phyloP scores from a whole-genome alignment of 768 basidiomycete genomes.

The Sarcomyxa edulis region DNA sequence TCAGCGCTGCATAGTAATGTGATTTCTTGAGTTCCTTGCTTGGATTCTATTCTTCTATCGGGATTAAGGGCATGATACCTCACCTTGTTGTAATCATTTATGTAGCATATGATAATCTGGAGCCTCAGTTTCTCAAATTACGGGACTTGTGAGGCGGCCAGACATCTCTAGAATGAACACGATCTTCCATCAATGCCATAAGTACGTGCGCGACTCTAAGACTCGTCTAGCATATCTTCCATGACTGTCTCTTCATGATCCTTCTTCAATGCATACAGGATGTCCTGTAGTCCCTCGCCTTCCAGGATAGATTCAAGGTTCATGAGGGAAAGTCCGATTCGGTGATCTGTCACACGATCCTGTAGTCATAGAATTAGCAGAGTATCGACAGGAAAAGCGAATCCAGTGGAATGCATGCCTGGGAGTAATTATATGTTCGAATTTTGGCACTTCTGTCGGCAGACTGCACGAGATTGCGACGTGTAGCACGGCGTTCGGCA shows the following conservation, averaged over 20 bases:
- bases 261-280: slow-evolving; percentile 52
- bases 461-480: slow-evolving; percentile 71
- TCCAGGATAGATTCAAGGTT: slow-evolving; percentile 64
- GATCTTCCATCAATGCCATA: too few species aligned
- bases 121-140: too few species aligned
- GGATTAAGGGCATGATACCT: too few species aligned
- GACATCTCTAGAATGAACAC: too few species aligned
- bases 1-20: too few species aligned
- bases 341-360: slow-evolving; percentile 92
- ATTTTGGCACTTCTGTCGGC: slow-evolving; percentile 93
- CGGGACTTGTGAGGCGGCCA: too few species aligned
- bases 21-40: too few species aligned
- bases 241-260: slow-evolving; percentile 51
- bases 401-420: slow-evolving; percentile 38
- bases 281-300: slow-evolving; percentile 53
- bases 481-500: slow-evolving; percentile 59
- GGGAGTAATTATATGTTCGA: slow-evolving; percentile 91
- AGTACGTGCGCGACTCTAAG: slow-evolving; percentile 90
- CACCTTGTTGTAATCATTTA: too few species aligned
- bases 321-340: slow-evolving; percentile 72
- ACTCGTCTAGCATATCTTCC: slow-evolving; percentile 72
- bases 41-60: too few species aligned
- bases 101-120: too few species aligned
- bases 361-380: slow-evolving; percentile 20
- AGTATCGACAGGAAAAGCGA: not conserved